Percentiles rank a stretch among this genome's conserved stretches.
Evolutionary conservation across 2,329 filamentous ascomycete species (phyloP).

Genomic region (Pestalotiopsis sp.): DNA sequence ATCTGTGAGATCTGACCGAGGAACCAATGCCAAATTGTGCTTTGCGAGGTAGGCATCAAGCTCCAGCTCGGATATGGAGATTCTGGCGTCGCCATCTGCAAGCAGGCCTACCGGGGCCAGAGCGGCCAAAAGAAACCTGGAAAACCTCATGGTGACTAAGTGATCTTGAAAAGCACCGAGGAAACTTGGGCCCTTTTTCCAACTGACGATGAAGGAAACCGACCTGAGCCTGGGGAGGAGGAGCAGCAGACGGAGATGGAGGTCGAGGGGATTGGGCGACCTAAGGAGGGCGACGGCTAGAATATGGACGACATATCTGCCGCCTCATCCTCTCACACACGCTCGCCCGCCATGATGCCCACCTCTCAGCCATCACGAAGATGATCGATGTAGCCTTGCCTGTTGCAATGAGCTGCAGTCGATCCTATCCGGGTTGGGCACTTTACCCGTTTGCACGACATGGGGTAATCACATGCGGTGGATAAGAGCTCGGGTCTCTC

Average conservation of each 20-base stretch:
- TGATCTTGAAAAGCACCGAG: conserved; percentile 10
- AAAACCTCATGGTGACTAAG: conserved; percentile 35
- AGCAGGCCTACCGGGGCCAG: conserved; percentile 34
- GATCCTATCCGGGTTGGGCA: conserved; percentile 3
- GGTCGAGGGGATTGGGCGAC: not conserved
- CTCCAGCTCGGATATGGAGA: conserved; percentile 33
- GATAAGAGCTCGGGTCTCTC: not conserved
- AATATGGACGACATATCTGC: conserved; percentile 4
- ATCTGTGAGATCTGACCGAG: conserved; percentile 46
- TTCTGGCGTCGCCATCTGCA: conserved; percentile 23
- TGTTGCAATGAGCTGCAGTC: not conserved
- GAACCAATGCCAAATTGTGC: conserved; percentile 44
- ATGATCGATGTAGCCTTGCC: not conserved
- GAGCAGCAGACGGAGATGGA: not conserved
- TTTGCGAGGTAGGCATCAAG: conserved; percentile 41
- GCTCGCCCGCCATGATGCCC: not conserved
- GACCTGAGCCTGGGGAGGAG: not conserved
- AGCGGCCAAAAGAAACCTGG: conserved; percentile 32
- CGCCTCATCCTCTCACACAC: not conserved
- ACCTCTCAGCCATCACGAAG: not conserved
- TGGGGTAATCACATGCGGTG: conserved; percentile 6
- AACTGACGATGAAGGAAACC: not conserved
- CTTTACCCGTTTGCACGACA: not conserved
- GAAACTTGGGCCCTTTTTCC: not conserved
- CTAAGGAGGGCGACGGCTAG: not conserved